phyloP scores from a whole-genome alignment of 305 asterid species.

The Fraxinus floribunda region DNA sequence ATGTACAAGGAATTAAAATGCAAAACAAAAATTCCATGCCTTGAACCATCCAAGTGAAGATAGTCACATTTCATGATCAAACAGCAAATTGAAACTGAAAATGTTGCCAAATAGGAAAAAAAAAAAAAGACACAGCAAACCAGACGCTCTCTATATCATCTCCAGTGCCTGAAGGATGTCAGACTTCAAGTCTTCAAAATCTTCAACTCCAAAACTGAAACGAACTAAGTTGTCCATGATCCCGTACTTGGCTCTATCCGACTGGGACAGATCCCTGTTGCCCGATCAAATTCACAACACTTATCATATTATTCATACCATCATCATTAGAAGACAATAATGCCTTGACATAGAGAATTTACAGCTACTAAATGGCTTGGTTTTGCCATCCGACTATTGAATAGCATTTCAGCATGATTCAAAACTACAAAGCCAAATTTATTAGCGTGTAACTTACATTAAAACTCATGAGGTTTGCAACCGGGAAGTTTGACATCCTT shows the following conservation, averaged over 20 bases:
- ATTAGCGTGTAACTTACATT: background rate
- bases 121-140: background rate
- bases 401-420: background rate
- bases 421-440: background rate
- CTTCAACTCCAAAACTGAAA: conserved; percentile 96
- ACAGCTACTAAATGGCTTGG: background rate
- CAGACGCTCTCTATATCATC: background rate
- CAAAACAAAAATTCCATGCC: background rate
- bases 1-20: background rate
- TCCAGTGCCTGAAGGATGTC: conserved; percentile 22
- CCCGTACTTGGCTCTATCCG: conserved; percentile 70
- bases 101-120: background rate
- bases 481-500: background rate
- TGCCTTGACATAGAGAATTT: background rate
- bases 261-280: conserved; percentile 64
- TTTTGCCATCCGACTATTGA: background rate
- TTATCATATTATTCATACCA: background rate
- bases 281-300: conserved; percentile 6
- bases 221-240: conserved; percentile 91
- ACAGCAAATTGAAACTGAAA: background rate
- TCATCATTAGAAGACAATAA: background rate
- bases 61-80: too few relatives aligned
- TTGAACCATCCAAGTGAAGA: background rate
- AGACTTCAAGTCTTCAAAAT: conserved; percentile 67
- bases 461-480: background rate